Evolutionary conservation across 2,329 filamentous ascomycete species (phyloP).

Genomic region (Polytolypa hystricis): DNA sequence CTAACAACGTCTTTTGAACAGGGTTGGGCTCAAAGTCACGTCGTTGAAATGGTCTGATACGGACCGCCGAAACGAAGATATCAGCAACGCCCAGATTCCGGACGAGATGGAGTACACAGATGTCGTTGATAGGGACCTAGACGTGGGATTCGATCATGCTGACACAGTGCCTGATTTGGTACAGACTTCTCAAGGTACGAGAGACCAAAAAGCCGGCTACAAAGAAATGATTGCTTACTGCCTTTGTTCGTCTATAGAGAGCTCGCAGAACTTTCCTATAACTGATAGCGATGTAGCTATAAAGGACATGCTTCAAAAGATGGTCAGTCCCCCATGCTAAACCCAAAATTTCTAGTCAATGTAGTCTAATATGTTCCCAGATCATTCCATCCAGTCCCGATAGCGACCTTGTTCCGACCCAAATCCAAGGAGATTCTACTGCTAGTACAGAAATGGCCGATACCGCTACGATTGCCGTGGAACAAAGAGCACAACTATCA

Average conservation of each 20-base stretch:
- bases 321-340: conserved; percentile 14
- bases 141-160: conserved; percentile 18
- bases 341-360: neutral
- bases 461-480: too few species aligned
- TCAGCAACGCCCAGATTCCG: conserved; percentile 16
- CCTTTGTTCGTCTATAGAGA: conserved; percentile 4
- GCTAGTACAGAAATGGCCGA: conserved; percentile 5
- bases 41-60: conserved; percentile 22
- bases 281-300: conserved; percentile 16
- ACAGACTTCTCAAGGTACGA: conserved; percentile 1
- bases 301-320: conserved; percentile 20
- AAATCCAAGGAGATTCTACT: conserved; percentile 10
- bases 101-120: conserved; percentile 22
- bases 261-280: conserved; percentile 16
- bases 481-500: conserved; percentile 12
- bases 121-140: conserved; percentile 14
- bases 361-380: conserved; percentile 13
- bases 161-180: neutral
- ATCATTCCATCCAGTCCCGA: conserved; percentile 14
- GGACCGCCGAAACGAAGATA: conserved; percentile 16
- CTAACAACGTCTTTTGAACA: conserved; percentile 13
- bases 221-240: neutral
- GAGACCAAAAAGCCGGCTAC: too few species aligned
- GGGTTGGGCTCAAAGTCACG: conserved; percentile 25
- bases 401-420: conserved; percentile 20